A percentile compares a stretch with the other conserved stretches of the same genome.
These are phyloP conservation scores for Penicillium corylophilum DNA, from an alignment of 2,329 filamentous ascomycete species.

Conservation along the genomic window DNA sequence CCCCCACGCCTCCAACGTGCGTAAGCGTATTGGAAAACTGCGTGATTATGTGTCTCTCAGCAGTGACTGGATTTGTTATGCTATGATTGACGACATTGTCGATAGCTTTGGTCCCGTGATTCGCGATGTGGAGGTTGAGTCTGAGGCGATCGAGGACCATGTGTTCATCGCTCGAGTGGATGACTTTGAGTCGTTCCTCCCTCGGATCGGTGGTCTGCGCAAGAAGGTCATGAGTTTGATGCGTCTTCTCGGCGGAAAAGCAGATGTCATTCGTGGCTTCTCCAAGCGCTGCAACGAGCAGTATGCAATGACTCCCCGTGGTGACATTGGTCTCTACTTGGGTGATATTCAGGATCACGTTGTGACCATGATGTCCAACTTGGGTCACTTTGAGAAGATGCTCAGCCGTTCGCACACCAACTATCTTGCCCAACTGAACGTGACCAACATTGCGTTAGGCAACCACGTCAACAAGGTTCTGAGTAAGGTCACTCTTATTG, in stretches of 20 bases:
- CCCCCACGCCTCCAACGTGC: constrained; percentile 81
- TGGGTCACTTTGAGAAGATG: constrained; percentile 97
- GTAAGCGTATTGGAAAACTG: constrained; percentile 85
- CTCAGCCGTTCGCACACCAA: constrained; percentile 91
- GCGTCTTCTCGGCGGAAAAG: constrained; percentile 90
- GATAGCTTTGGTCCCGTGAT: constrained; percentile 93
- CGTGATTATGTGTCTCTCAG: constrained; percentile 94
- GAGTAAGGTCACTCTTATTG: constrained; percentile 91
- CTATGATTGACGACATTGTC: constrained; percentile 96
- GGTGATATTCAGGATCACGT: constrained; percentile 99
- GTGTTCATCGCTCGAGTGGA: constrained; percentile 90
- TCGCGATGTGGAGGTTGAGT: constrained; percentile 79
- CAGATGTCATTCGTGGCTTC: constrained; percentile 96
- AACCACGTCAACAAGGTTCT: constrained; percentile 85
- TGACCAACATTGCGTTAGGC: constrained; percentile 85
- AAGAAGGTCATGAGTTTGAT: constrained; percentile 94
- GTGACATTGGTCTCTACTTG: constrained; percentile 94
- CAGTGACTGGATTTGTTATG: constrained; percentile 98
- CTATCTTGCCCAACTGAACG: constrained; percentile 90
- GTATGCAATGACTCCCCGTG: constrained; percentile 89
- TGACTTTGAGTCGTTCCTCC: constrained; percentile 83
- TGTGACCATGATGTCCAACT: constrained; percentile 97
- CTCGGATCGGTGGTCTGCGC: constrained; percentile 82
- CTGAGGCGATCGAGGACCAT: constrained; percentile 90
- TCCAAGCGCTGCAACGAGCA: constrained; percentile 99